phyloP scores from a whole-genome alignment of 1,139 yeast species.

The Debaryomyces nepalensis region DNA sequence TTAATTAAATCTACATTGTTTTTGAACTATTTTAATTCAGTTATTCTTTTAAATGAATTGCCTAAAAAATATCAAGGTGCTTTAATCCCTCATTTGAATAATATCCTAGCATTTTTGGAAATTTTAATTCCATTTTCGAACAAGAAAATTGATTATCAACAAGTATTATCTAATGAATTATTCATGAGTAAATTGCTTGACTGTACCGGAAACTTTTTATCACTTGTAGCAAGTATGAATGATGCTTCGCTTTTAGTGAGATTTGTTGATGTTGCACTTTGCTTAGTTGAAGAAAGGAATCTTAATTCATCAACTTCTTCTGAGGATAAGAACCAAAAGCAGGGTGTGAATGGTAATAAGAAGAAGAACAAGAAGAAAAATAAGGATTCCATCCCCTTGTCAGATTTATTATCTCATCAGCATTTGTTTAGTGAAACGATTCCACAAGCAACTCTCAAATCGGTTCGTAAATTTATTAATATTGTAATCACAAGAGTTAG shows the following conservation, averaged over 20 bases:
- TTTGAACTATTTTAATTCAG: slow-evolving; percentile 49
- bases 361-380: slow-evolving; percentile 45
- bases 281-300: slow-evolving; percentile 47
- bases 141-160: slow-evolving; percentile 36
- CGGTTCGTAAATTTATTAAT: slow-evolving; percentile 54
- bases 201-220: slow-evolving; percentile 33
- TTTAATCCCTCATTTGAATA: slow-evolving; percentile 52
- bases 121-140: slow-evolving; percentile 54
- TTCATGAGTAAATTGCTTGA: slow-evolving; percentile 35
- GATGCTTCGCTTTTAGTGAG: slow-evolving; percentile 48
- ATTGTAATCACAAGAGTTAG: slow-evolving; percentile 53
- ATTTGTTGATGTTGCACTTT: slow-evolving; percentile 51
- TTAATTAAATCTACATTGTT: slow-evolving; percentile 47
- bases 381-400: slow-evolving; percentile 51
- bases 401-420: slow-evolving; percentile 75
- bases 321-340: not conserved
- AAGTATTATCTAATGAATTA: slow-evolving; percentile 37
- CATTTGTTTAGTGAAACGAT: slow-evolving; percentile 55
- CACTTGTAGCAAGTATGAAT: slow-evolving; percentile 35
- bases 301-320: slow-evolving; percentile 2
- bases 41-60: slow-evolving; percentile 44
- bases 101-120: slow-evolving; percentile 57
- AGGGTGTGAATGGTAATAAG: slow-evolving; percentile 10
- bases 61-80: slow-evolving; percentile 48
- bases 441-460: slow-evolving; percentile 37